These are phyloP conservation scores for Fragaria ananassa DNA, from an alignment of 306 rosid genomes.

Conservation along the genomic window DNA sequence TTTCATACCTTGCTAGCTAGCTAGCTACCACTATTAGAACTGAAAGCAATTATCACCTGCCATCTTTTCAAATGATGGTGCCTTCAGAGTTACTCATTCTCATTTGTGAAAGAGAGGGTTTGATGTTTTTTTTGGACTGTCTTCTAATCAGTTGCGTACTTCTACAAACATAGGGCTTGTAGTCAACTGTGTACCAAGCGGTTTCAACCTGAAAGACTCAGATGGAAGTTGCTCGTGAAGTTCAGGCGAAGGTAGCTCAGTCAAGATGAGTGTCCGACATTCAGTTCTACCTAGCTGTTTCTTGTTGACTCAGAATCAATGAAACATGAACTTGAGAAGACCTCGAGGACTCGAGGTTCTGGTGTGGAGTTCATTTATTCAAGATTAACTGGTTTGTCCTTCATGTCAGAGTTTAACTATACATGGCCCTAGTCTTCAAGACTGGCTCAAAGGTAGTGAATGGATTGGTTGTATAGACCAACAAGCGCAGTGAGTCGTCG, in stretches of 20 bases:
- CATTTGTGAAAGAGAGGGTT: background rate
- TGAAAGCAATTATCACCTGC: background rate
- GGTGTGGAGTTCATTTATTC: background rate
- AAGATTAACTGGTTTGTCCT: background rate
- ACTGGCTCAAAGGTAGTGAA: background rate
- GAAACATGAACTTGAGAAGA: background rate
- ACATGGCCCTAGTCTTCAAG: background rate
- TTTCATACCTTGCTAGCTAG: background rate
- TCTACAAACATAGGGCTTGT: background rate
- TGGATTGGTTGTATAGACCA: background rate
- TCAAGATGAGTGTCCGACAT: background rate
- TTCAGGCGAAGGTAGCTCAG: background rate
- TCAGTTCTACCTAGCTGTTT: slow-evolving; percentile 7
- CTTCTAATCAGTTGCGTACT: background rate
- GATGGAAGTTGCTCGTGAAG: background rate
- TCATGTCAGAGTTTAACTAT: background rate
- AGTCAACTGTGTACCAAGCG: background rate
- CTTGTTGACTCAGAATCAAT: background rate
- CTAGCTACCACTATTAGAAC: background rate
- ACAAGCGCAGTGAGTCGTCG: background rate
- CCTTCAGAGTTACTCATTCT: slow-evolving; percentile 3
- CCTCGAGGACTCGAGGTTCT: background rate
- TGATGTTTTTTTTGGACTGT: background rate
- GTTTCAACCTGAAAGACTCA: background rate
- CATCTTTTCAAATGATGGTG: background rate